These are phyloP conservation scores for Myrica gale DNA, from an alignment of 306 rosid genomes.

Conservation along the genomic window DNA sequence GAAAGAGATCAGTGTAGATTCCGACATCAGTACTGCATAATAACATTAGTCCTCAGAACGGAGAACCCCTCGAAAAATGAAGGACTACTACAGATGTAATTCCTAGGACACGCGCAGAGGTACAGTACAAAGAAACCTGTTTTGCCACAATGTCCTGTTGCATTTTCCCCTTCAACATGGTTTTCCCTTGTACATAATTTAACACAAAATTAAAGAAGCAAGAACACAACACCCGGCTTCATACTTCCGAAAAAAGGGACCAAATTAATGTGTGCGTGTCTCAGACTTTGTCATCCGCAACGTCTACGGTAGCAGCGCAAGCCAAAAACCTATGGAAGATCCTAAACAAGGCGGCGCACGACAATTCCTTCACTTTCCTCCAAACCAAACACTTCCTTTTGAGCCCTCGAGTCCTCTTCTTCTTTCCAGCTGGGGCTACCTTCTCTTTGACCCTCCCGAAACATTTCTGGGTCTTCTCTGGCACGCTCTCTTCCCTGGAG, in stretches of 20 bases:
- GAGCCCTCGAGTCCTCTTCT: conserved; percentile 9
- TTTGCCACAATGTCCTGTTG: background rate
- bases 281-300: conserved; percentile 36
- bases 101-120: too few species aligned
- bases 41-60: background rate
- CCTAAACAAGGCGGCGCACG: conserved; percentile 48
- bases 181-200: conserved; percentile 26
- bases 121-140: background rate
- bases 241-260: background rate
- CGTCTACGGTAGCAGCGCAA: conserved; percentile 69
- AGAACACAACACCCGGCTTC: background rate
- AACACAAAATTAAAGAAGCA: background rate
- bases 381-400: conserved; percentile 62
- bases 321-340: conserved; percentile 66
- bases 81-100: background rate
- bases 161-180: background rate
- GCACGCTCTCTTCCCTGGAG: conserved; percentile 66
- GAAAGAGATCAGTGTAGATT: background rate
- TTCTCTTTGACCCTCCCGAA: conserved; percentile 61
- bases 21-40: background rate
- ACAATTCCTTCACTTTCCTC: conserved; percentile 60
- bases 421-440: conserved; percentile 29
- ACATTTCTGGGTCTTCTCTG: conserved; percentile 69
- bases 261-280: background rate
- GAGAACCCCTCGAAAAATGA: background rate